Conservation (phyloP, 345 rosid genomes). For the Ceriops zippeliana region DNA sequence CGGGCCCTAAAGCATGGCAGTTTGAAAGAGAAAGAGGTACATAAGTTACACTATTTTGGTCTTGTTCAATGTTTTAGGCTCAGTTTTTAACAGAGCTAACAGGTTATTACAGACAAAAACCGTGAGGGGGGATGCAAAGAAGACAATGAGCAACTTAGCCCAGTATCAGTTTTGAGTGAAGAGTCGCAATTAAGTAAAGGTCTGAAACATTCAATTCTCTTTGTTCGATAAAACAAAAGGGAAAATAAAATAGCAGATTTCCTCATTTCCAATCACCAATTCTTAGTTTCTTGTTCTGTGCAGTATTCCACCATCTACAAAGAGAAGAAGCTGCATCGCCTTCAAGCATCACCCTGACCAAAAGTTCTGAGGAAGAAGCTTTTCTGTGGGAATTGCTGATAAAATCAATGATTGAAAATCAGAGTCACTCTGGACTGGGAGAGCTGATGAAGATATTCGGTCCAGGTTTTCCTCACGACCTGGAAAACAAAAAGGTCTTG, state of each 20-base stretch:
- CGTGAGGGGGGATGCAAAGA: slow-evolving; percentile 11
- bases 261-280: neutral
- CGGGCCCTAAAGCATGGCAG: slow-evolving; percentile 10
- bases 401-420: slow-evolving; percentile 19
- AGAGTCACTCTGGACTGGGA: slow-evolving; percentile 10
- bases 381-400: slow-evolving; percentile 10
- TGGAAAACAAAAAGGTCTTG: slow-evolving; percentile 13
- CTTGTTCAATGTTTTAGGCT: neutral
- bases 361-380: slow-evolving; percentile 10
- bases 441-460: slow-evolving; percentile 10
- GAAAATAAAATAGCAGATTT: neutral
- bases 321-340: slow-evolving; percentile 13
- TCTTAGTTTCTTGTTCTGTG: neutral
- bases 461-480: slow-evolving; percentile 9
- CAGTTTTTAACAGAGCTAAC: slow-evolving; percentile 15
- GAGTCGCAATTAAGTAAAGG: slow-evolving; percentile 17
- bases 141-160: slow-evolving; percentile 15
- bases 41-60: slow-evolving; percentile 6
- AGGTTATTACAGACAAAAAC: slow-evolving; percentile 5
- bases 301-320: neutral
- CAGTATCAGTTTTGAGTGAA: slow-evolving; percentile 5
- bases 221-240: neutral
- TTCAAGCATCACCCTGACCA: slow-evolving; percentile 8
- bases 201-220: neutral
- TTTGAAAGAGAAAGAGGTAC: slow-evolving; percentile 28